A percentile compares a stretch with the other conserved stretches of the same genome.
phyloP scores from a whole-genome alignment of 2,329 filamentous ascomycete genomes.

The Paraphoma sp. region DNA sequence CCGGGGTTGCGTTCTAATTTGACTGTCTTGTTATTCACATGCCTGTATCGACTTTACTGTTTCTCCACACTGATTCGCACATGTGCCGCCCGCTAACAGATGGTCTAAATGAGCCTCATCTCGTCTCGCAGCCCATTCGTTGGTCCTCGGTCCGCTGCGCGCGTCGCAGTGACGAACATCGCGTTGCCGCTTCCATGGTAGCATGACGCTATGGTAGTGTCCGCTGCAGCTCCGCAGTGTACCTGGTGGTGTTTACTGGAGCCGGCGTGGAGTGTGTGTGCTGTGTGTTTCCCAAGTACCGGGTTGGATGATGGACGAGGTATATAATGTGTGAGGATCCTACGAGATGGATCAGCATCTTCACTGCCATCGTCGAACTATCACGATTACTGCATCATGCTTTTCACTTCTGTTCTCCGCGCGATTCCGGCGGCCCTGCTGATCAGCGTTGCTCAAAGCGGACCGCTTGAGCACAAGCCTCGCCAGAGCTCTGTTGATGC shows the following conservation, averaged over 20 bases:
- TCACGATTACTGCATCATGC: constrained; percentile 13
- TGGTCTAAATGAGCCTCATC: constrained; percentile 19
- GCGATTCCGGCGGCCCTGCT: constrained; percentile 22
- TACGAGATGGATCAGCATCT: constrained; percentile 4
- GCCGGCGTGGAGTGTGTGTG: background rate
- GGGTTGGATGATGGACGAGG: background rate
- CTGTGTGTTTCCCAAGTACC: background rate
- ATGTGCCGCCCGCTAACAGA: constrained; percentile 10
- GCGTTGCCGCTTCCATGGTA: constrained; percentile 12
- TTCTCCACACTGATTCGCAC: constrained; percentile 11
- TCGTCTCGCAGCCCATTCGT: constrained; percentile 15
- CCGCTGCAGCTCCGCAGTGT: constrained; percentile 11
- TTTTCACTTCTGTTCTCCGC: constrained; percentile 18
- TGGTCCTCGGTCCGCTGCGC: constrained; percentile 17
- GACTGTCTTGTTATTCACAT: constrained; percentile 20
- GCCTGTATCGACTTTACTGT: background rate
- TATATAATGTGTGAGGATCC: constrained; percentile 9
- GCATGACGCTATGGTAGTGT: constrained; percentile 18
- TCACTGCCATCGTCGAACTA: constrained; percentile 1
- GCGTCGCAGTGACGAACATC: constrained; percentile 8
- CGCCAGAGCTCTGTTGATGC: constrained; percentile 22
- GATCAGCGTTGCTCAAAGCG: constrained; percentile 9
- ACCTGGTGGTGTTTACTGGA: constrained; percentile 12
- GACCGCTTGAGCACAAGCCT: constrained; percentile 12
- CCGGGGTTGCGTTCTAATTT: constrained; percentile 21